These are phyloP conservation scores for Apiotrichum porosum DNA, from an alignment of 1,284 basidiomycete genomes.

Conservation along the genomic window DNA sequence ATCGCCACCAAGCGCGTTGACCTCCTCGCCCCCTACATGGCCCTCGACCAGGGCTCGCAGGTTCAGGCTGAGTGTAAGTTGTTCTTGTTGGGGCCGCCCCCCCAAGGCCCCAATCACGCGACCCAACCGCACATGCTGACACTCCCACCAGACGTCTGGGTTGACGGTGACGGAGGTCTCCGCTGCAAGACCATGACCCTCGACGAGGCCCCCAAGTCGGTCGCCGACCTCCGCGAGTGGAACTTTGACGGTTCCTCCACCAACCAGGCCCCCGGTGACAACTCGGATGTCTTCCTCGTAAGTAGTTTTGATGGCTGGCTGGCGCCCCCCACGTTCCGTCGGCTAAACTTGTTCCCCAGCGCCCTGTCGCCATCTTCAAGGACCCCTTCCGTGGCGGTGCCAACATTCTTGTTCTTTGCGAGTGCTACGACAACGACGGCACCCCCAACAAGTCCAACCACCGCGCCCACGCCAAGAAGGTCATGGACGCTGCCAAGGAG, in stretches of 20 bases:
- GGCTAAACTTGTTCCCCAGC: conserved; percentile 38
- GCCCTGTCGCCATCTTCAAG: conserved; percentile 94
- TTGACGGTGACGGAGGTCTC: conserved; percentile 85
- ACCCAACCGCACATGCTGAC: not conserved
- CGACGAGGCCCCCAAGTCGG: conserved; percentile 38
- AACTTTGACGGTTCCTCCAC: conserved; percentile 99
- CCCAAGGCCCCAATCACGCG: no score
- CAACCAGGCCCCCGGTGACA: conserved; percentile 86
- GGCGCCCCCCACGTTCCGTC: not conserved
- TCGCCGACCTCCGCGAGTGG: conserved; percentile 69
- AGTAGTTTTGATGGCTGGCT: conserved; percentile 13
- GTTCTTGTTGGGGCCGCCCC: no score
- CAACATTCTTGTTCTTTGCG: conserved; percentile 94
- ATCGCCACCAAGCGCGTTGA: conserved; percentile 64
- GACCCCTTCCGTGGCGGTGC: conserved; percentile 99
- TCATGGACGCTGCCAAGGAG: conserved; percentile 83
- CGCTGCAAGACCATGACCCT: conserved; percentile 82
- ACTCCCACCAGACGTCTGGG: conserved; percentile 83
- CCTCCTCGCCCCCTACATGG: conserved; percentile 78
- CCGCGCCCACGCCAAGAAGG: conserved; percentile 84
- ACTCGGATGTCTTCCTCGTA: conserved; percentile 93
- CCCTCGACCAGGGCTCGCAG: conserved; percentile 76
- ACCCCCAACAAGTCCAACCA: conserved; percentile 97
- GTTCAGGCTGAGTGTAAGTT: conserved; percentile 85
- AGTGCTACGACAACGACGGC: conserved; percentile 98